Evolutionary conservation across 768 basidiomycete genomes (phyloP).

Genomic region (Russula vinacea): DNA sequence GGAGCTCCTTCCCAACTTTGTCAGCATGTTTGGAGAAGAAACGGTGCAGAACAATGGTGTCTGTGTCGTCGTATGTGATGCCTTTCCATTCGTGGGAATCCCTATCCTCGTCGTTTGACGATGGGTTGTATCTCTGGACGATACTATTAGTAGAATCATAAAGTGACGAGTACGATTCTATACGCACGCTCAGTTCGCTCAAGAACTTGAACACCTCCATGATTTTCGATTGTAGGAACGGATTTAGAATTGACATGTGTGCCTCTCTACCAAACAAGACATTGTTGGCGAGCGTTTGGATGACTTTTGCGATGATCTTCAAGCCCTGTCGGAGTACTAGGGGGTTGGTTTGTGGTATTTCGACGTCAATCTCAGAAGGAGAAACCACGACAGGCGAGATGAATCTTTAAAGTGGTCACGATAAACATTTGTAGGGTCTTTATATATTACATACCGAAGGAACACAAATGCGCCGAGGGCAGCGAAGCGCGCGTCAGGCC

Average conservation of each 20-base stretch:
- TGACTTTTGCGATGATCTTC: conserved; percentile 84
- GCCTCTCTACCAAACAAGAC: conserved; percentile 90
- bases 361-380: conserved; percentile 81
- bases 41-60: conserved; percentile 76
- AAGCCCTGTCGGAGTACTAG: conserved; percentile 67
- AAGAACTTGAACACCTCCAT: conserved; percentile 72
- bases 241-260: conserved; percentile 78
- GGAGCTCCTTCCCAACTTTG: conserved; percentile 82
- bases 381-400: conserved; percentile 88
- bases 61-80: conserved; percentile 78
- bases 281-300: conserved; percentile 93
- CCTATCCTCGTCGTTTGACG: conserved; percentile 51
- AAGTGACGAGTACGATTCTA: background rate
- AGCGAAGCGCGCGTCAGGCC: conserved; percentile 78
- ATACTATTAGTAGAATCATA: conserved; percentile 4
- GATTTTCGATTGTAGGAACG: conserved; percentile 68
- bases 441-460: conserved; percentile 52
- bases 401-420: conserved; percentile 51
- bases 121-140: conserved; percentile 44
- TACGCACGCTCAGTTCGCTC: conserved; percentile 65
- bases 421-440: conserved; percentile 5
- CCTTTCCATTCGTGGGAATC: conserved; percentile 65
- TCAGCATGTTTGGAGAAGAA: conserved; percentile 84
- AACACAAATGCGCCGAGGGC: conserved; percentile 91
- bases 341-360: conserved; percentile 62